Evolutionary conservation across 768 basidiomycete species (phyloP).

Genomic region (Naganishia vishniacii): DNA sequence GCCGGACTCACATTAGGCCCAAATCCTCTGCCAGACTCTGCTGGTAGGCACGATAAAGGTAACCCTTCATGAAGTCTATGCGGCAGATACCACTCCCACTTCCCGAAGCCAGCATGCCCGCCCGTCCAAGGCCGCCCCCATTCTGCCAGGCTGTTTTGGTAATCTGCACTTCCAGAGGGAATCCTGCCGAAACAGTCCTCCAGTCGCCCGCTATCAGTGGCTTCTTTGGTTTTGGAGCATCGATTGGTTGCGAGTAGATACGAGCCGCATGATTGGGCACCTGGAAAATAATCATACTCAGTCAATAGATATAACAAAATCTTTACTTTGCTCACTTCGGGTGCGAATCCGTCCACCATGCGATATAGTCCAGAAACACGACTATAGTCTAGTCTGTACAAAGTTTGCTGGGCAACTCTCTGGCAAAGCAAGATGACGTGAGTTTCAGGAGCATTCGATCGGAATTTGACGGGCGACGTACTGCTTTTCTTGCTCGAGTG

Average conservation of each 20-base stretch:
- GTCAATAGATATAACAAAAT: not conserved
- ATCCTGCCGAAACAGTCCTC: conserved; percentile 55
- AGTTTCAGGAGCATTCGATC: conserved; percentile 49
- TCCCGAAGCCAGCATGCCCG: conserved; percentile 64
- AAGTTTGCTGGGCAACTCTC: conserved; percentile 55
- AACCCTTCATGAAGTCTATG: conserved; percentile 69
- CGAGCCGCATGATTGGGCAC: conserved; percentile 37
- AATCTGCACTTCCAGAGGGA: conserved; percentile 72
- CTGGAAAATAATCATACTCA: conserved; percentile 22
- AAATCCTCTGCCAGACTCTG: conserved; percentile 6
- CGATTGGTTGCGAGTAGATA: conserved; percentile 3
- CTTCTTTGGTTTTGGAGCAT: conserved; percentile 37
- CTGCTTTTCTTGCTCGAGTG: conserved; percentile 29
- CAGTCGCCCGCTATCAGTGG: conserved; percentile 29
- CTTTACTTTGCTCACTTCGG: conserved; percentile 54
- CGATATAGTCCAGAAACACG: conserved; percentile 67
- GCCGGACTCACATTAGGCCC: conserved; percentile 1
- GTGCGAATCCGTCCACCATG: conserved; percentile 80
- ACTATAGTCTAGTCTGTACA: conserved; percentile 84
- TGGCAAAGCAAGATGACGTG: conserved; percentile 63
- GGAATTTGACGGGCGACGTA: conserved; percentile 56
- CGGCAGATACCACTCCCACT: conserved; percentile 80
- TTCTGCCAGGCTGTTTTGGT: conserved; percentile 77
- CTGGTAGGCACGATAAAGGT: conserved; percentile 9
- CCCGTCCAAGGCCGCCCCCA: conserved; percentile 61